A percentile compares a stretch with the other conserved stretches of the same genome.
These are phyloP conservation scores for Psilocybe tampanensis DNA, from an alignment of 768 basidiomycete genomes.

Conservation along the genomic window DNA sequence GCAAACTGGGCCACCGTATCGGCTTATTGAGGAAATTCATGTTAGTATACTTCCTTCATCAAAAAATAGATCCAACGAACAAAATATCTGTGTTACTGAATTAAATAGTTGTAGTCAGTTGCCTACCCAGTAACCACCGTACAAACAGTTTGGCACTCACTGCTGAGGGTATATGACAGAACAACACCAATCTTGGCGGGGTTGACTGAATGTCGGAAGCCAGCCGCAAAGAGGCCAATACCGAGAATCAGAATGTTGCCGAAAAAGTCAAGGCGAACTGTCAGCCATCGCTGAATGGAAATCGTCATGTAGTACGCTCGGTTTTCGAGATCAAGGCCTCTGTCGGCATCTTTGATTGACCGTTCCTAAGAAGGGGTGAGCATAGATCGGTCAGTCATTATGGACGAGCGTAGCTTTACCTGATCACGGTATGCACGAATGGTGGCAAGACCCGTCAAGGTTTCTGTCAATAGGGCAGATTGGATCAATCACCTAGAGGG, in stretches of 20 bases:
- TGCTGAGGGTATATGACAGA: slow-evolving; percentile 49
- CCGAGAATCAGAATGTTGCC: slow-evolving; percentile 70
- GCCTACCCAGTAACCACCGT: background rate
- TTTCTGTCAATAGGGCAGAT: slow-evolving; percentile 38
- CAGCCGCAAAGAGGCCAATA: slow-evolving; percentile 73
- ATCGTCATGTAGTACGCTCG: slow-evolving; percentile 69
- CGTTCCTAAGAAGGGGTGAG: slow-evolving; percentile 34
- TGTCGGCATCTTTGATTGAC: slow-evolving; percentile 53
- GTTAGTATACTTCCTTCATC: background rate
- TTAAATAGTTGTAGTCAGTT: slow-evolving; percentile 1
- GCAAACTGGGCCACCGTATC: no score
- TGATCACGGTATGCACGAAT: slow-evolving; percentile 63
- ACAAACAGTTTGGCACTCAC: slow-evolving; percentile 30
- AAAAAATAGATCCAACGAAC: slow-evolving; percentile 28
- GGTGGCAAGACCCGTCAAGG: slow-evolving; percentile 63
- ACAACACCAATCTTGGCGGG: slow-evolving; percentile 62
- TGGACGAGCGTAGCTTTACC: no score
- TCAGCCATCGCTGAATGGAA: slow-evolving; percentile 67
- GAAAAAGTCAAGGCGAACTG: slow-evolving; percentile 66
- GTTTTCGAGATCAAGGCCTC: slow-evolving; percentile 60
- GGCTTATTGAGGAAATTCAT: slow-evolving; percentile 35
- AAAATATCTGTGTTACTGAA: slow-evolving; percentile 48
- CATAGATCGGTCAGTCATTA: no score
- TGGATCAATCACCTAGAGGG: background rate
- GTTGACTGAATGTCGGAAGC: slow-evolving; percentile 57